Evolutionary conservation across 2,329 filamentous ascomycete genomes (phyloP), one percentile per base, ranked within the genome.

Genomic region (Sporothrix humicola): DNA sequence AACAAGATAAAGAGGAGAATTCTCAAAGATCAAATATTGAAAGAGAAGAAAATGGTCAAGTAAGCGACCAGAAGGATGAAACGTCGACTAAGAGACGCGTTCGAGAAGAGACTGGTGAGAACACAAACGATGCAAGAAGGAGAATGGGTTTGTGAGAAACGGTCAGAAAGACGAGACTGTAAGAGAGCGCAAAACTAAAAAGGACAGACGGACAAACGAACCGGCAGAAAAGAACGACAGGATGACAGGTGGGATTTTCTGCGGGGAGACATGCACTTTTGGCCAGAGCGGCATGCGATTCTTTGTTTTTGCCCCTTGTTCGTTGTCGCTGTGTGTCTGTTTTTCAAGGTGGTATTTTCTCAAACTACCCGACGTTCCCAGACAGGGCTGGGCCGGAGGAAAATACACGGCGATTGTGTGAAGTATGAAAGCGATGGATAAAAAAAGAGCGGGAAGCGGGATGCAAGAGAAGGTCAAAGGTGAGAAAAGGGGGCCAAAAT

Each of bases 301-400:
- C 42, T 66, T 46, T 13, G 26, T 20, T 58, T 50, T 31, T 46
- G 20, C 54, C 46, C 42, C 13, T 31, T 68, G 46, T n/a, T 44
- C 31, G 46, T 66, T 44, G 13, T n/a, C 17, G 23, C n/a, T 44
- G 31, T 70, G n/a, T 20, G 17, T 20, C 9, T 26, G n/a, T 20
- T 46, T 17, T 31, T n/a, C 2, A 37, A 37, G 31, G 31, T 37
- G 31, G 31, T 37, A 37, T 6, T 13, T 54, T 50, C 37, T 59
- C 52, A 65, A 54, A 72, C 44, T 52, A 42, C 46, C 44, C 58
- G n/a, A 17, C 17, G 17, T 42, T 44, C 17, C 31, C 50, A 72
- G 70, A 72, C 56, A 72, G 46, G 56, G 56, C 58, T 56, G 52
- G 20, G 37, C 42, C 7, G 46, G 70, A 65, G 58, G 23, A 54